Evolutionary conservation across 345 rosid genomes (phyloP), one percentile per base, ranked within the genome.

Genomic region (Limnanthes douglasii): DNA sequence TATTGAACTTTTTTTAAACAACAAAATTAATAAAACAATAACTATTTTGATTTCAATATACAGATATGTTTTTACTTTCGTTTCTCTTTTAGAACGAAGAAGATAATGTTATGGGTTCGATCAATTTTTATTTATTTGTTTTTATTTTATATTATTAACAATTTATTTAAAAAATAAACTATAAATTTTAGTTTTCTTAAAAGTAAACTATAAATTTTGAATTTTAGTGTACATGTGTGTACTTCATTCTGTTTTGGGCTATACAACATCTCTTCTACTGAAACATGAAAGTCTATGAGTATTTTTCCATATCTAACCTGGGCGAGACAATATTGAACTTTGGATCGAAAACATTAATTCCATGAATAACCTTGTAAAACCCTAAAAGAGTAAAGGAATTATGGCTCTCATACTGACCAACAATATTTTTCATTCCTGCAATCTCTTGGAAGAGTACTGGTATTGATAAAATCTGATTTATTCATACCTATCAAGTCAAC

Each of bases 331-430:
- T 78, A 34, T 78, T 78, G 70, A 78, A 78, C 59, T 78, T 78
- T 0, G 92, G 80, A 59, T 78, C 80, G 29, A 78, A 78, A 32
- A 78, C 92, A 71, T 78, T 77, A 49, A 78, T 65, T 45, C 80
- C 90, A 51, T 74, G 84, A 44, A 78, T 84, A 65, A 78, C 80
- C 15, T 80, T 60, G 43, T 74, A 78, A 27, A 56, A 42, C 51
- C 84, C 92, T 7, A 84, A 84, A 54, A 71, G 80, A 37, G 84
- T 74, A 55, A 78, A 78, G 11, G 69, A 66, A 11, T 62, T 41
- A 57, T 78, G 92, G 57, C 80, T 78, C 65, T 78, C 92, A 29
- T 78, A 78, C 56, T 74, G 92, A 13, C 92, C 92, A 52, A 74
- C 75, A 21, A 73, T 74, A 43, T 66, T 64, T 51, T 74, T 78